Conservation (phyloP, 2,329 filamentous ascomycete species). For the Ophiostoma tasmaniense region DNA sequence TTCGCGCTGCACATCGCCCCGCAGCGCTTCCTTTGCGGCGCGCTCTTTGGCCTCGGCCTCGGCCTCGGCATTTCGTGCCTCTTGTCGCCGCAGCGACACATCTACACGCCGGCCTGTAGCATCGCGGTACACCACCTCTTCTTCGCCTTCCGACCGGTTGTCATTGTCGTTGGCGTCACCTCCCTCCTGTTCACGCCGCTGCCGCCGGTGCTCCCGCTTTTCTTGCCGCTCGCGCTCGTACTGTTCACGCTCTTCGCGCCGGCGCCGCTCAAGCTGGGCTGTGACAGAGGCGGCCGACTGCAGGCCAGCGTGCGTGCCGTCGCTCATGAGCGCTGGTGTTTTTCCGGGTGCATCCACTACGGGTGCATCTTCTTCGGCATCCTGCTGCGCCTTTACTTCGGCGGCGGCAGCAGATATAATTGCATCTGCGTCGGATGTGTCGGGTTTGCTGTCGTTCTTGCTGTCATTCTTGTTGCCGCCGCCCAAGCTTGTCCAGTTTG, state of each 20-base stretch:
- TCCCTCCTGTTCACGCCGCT: constrained; percentile 19
- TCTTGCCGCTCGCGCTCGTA: constrained; percentile 25
- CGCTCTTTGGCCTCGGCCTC: constrained; percentile 23
- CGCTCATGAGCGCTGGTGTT: constrained; percentile 62
- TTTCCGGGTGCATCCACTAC: constrained; percentile 37
- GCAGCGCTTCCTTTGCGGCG: constrained; percentile 59
- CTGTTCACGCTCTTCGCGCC: constrained; percentile 27
- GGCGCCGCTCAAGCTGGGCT: constrained; percentile 55
- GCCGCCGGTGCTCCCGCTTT: constrained; percentile 28
- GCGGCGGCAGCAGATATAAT: constrained; percentile 66
- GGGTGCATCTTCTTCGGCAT: constrained; percentile 42
- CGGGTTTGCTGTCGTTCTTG: constrained; percentile 20
- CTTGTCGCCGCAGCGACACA: constrained; percentile 79
- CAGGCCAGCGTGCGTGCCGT: constrained; percentile 77
- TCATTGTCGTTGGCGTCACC: constrained; percentile 34
- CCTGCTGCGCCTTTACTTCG: constrained; percentile 48
- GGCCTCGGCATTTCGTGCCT: constrained; percentile 54
- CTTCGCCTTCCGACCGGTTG: constrained; percentile 37
- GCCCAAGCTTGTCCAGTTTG: constrained; percentile 67
- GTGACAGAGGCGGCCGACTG: constrained; percentile 76
- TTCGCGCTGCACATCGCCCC: constrained; percentile 75
- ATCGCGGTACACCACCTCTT: constrained; percentile 89
- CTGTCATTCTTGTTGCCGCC: constrained; percentile 26
- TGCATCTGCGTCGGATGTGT: constrained; percentile 45
- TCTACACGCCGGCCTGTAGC: constrained; percentile 93